Percentiles rank a stretch among this genome's conserved stretches.
Conservation (phyloP, 2,329 filamentous ascomycete genomes). For the Aureobasidium sp. region DNA sequence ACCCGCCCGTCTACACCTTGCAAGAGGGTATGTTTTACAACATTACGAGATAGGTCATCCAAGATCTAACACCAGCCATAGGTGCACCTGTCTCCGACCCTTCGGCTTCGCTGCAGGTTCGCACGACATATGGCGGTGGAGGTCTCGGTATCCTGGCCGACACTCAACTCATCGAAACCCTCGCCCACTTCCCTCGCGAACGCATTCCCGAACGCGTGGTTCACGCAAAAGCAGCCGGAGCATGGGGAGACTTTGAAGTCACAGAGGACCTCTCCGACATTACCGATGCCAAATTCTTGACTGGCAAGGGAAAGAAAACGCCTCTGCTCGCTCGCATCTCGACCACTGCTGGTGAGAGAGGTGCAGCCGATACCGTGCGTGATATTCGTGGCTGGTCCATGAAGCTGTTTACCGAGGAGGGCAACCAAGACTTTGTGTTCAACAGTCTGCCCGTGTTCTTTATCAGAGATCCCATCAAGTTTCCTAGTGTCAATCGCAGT, state of each 20-base stretch:
- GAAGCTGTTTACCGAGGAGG: constrained; percentile 48
- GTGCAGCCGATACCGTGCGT: constrained; percentile 41
- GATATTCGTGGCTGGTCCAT: constrained; percentile 46
- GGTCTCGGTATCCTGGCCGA: constrained; percentile 47
- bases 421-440: constrained; percentile 48
- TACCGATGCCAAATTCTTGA: constrained; percentile 50
- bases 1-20: constrained; percentile 9
- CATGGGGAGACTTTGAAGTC: constrained; percentile 45
- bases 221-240: constrained; percentile 22
- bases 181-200: constrained; percentile 56
- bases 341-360: constrained; percentile 41
- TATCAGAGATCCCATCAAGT: constrained; percentile 37
- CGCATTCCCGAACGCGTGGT: constrained; percentile 50
- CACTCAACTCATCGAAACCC: constrained; percentile 52
- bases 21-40: not conserved
- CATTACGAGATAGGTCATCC: too few species aligned
- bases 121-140: constrained; percentile 21
- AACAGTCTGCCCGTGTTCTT: constrained; percentile 37
- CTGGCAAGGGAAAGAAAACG: constrained; percentile 47
- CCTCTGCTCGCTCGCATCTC: constrained; percentile 42
- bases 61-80: not conserved
- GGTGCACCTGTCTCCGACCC: constrained; percentile 7
- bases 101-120: constrained; percentile 1
- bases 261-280: constrained; percentile 52
- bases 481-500: constrained; percentile 33